Evolutionary conservation across 1,284 basidiomycete genomes (phyloP), one percentile per base, ranked within the genome.

Genomic region (Hypsizygus ulmarius): DNA sequence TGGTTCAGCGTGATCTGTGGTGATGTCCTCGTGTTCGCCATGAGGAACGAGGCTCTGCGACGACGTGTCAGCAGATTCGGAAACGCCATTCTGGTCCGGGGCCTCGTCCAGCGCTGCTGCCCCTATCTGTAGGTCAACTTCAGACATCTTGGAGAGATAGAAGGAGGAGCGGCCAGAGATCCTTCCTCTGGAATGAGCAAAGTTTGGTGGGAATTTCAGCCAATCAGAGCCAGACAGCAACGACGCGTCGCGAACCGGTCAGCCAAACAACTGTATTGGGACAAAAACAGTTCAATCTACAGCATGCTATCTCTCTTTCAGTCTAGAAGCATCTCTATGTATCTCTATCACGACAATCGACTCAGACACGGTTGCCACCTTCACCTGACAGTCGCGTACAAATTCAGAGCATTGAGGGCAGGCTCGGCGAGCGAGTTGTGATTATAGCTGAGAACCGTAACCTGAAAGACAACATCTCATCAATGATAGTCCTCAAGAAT

Each of bases 371-470:
- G 39, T 27, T 18, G 6, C n/a, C 9, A 14, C 9, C 12, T 53
- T 52, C 61, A 75, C 45, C 62, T 56, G 45, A 74, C 56, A 37
- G 69, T 65, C 14, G 84, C 79, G 59, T 82, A 81, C 58, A 91
- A 56, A 62, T 92, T 92, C 57, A 92, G 68, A 2, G 78, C 87
- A 52, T 84, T 79, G 54, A 92, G 64, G 9, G 81, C 78, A 4
- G 89, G 87, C 64, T 92, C 90, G n/a, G 74, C 73, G n/a, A 92
- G 72, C 40, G 74, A 81, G 56, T 75, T 71, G 67, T 92, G 90
- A 56, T 89, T 89, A 65, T 91, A 93, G 21, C 81, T 75, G 12
- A 90, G 69, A 39, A 89, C 74, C 6, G 82, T 76, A 45, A 89
- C 75, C 86, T 87, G 55, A 11, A 47, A 50, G 18, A 29, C 8